Evolutionary conservation across 495 filamentous ascomycete genomes (phyloP).

Genomic region (Viridothelium virens): DNA sequence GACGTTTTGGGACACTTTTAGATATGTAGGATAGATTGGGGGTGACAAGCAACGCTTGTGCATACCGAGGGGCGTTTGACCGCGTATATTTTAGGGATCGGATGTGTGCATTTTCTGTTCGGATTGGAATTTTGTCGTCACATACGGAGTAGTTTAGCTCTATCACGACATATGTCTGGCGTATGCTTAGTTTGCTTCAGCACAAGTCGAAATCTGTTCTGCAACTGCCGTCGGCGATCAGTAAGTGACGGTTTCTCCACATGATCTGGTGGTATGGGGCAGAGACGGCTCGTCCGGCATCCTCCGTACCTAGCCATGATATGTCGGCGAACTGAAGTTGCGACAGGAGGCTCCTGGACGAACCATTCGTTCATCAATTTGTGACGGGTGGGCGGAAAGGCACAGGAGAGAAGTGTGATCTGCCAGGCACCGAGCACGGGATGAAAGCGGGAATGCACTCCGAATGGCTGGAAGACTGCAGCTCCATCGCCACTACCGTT

Average conservation of each 20-base stretch:
- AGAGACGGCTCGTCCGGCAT: background rate
- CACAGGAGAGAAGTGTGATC: background rate
- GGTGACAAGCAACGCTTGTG: background rate
- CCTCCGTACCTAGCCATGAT: background rate
- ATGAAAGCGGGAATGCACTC: background rate
- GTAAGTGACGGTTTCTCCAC: too few relatives aligned
- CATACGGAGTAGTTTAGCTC: background rate
- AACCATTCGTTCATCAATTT: background rate
- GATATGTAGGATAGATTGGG: constrained; percentile 11
- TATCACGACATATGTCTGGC: background rate
- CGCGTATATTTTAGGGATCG: background rate
- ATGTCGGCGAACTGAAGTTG: background rate
- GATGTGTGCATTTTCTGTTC: background rate
- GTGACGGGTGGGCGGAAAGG: background rate
- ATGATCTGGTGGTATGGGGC: background rate
- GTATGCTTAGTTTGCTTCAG: too few relatives aligned
- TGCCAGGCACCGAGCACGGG: background rate
- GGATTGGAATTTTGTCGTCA: background rate
- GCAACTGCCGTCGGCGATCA: too few relatives aligned
- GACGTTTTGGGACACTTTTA: background rate
- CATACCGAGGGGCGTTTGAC: background rate
- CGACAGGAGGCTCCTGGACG: background rate
- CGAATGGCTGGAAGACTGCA: background rate
- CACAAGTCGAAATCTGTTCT: too few relatives aligned
- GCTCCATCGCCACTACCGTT: too few relatives aligned